A percentile compares a stretch with the other conserved stretches of the same genome.
These are phyloP conservation scores for Periconia sp. DNA, from an alignment of 2,329 filamentous ascomycete species.

Conservation along the genomic window DNA sequence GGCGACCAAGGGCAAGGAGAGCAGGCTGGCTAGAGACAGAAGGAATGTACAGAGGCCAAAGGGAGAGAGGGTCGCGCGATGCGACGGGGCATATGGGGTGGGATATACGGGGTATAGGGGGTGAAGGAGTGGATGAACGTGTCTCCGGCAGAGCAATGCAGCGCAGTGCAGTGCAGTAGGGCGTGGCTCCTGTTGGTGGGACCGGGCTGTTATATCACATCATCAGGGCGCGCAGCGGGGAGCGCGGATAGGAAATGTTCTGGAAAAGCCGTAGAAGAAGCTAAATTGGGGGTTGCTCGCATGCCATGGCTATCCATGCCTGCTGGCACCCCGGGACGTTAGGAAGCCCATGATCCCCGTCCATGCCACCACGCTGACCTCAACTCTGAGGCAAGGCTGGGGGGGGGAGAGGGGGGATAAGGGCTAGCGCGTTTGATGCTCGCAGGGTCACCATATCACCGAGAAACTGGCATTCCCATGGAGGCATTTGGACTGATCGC, in stretches of 20 bases:
- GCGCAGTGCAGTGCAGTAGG: no score
- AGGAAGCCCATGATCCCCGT: conserved; percentile 26
- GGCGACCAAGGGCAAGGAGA: background rate
- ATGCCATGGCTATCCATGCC: conserved; percentile 25
- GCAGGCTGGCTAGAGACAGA: conserved; percentile 3
- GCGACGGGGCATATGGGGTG: conserved; percentile 20
- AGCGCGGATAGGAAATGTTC: conserved; percentile 38
- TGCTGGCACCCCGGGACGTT: conserved; percentile 31
- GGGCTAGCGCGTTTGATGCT: conserved; percentile 35
- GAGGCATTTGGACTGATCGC: background rate
- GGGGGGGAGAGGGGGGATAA: conserved; percentile 27
- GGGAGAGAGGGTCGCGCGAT: conserved; percentile 22
- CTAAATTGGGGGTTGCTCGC: conserved; percentile 34
- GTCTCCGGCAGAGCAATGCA: conserved; percentile 29
- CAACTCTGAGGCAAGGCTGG: conserved; percentile 42
- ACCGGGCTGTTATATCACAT: conserved; percentile 42
- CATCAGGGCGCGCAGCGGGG: conserved; percentile 38
- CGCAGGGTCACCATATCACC: conserved; percentile 14
- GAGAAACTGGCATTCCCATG: background rate
- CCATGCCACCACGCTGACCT: conserved; percentile 18
- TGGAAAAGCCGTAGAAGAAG: conserved; percentile 41
- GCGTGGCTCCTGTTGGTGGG: conserved; percentile 32
- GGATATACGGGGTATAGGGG: conserved; percentile 25
- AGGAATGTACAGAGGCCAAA: conserved; percentile 14
- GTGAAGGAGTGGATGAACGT: conserved; percentile 37